Evolutionary conservation across 164 flowering plant species (phyloP).

Genomic region (Dillenia turbinata): DNA sequence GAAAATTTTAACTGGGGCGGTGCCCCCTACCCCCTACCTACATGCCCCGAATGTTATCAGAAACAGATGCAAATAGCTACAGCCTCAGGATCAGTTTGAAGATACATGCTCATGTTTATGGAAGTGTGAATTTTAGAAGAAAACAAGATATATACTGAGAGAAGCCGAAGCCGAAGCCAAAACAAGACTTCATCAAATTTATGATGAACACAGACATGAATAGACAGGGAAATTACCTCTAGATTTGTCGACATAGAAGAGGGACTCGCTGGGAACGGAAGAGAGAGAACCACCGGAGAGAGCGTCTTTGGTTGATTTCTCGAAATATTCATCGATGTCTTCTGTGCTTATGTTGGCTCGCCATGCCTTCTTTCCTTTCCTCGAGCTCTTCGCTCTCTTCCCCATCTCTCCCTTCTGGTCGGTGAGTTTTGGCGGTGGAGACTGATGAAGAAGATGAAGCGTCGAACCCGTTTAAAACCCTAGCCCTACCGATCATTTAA

Average conservation of each 20-base stretch:
- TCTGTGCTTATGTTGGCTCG: constrained; percentile 82
- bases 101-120: too few species aligned
- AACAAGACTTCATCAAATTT: neutral
- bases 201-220: neutral
- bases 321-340: constrained; percentile 72
- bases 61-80: too few species aligned
- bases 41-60: too few species aligned
- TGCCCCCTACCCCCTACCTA: too few species aligned
- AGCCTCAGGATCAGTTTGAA: too few species aligned
- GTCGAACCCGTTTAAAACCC: too few species aligned
- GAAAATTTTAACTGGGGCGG: too few species aligned
- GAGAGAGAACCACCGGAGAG: constrained; percentile 81
- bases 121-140: too few species aligned
- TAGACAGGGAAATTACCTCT: constrained; percentile 35
- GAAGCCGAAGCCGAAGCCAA: neutral
- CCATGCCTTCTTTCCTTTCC: constrained; percentile 97
- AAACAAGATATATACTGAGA: neutral
- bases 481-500: too few species aligned
- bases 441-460: too few species aligned
- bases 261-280: constrained; percentile 55
- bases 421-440: too few species aligned
- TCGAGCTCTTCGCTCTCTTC: constrained; percentile 65
- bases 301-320: constrained; percentile 85
- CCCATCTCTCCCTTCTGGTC: constrained; percentile 42
- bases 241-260: constrained; percentile 79